These are phyloP conservation scores for Hebeloma cylindrosporum DNA, from an alignment of 768 basidiomycete species.

Conservation along the genomic window DNA sequence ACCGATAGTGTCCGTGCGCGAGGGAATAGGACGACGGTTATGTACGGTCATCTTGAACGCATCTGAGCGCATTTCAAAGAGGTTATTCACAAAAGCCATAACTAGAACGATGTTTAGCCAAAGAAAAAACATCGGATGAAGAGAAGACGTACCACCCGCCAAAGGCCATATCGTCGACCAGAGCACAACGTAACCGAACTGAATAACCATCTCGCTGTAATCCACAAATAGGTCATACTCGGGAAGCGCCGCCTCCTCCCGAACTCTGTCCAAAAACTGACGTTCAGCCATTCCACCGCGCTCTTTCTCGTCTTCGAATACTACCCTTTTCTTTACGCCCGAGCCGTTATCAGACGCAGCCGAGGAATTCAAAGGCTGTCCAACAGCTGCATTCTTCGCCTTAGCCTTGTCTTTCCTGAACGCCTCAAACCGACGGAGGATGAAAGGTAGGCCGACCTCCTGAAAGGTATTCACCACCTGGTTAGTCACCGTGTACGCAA, in stretches of 20 bases:
- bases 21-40: constrained; percentile 78
- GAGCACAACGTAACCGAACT: constrained; percentile 89
- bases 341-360: constrained; percentile 22
- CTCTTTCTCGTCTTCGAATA: constrained; percentile 68
- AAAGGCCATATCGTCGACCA: constrained; percentile 97
- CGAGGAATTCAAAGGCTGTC: not conserved
- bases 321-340: constrained; percentile 61
- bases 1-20: constrained; percentile 88
- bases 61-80: constrained; percentile 88
- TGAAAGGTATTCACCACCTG: constrained; percentile 77
- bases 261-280: constrained; percentile 75
- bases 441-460: constrained; percentile 81
- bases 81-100: constrained; percentile 90
- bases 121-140: constrained; percentile 1
- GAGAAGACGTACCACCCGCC: constrained; percentile 57
- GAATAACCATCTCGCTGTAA: constrained; percentile 95
- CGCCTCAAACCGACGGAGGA: constrained; percentile 58
- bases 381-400: constrained; percentile 10
- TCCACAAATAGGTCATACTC: constrained; percentile 82
- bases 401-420: constrained; percentile 44
- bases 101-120: constrained; percentile 31
- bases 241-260: constrained; percentile 75
- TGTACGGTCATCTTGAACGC: constrained; percentile 94
- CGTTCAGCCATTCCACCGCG: constrained; percentile 64
- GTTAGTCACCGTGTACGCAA: constrained; percentile 88